Percentiles rank a stretch among this genome's conserved stretches.
These are phyloP conservation scores for Chaetoceros muelleri DNA, from an alignment of 108 stramenopile species.

Conservation along the genomic window DNA sequence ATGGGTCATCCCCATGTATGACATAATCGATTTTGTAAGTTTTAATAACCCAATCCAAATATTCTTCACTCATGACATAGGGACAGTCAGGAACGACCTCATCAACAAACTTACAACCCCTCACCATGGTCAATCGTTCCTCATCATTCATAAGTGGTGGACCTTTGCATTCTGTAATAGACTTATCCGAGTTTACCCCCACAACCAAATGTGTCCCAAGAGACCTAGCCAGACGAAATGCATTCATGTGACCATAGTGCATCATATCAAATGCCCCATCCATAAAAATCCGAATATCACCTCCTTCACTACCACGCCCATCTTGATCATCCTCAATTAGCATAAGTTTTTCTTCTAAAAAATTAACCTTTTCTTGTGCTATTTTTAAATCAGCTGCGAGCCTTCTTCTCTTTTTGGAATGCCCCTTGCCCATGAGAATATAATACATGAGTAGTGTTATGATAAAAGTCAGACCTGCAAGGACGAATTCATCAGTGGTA, in stretches of 20 bases:
- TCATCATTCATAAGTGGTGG: conserved; percentile 92
- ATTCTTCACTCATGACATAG: conserved; percentile 94
- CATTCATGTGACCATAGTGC: conserved; percentile 99
- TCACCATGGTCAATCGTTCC: conserved; percentile 87
- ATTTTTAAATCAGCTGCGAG: conserved; percentile 42
- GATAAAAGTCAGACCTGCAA: conserved; percentile 17
- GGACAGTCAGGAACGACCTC: conserved; percentile 93
- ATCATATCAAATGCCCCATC: conserved; percentile 97
- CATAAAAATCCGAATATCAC: conserved; percentile 88
- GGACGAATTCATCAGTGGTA: conserved; percentile 33
- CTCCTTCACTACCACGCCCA: conserved; percentile 8
- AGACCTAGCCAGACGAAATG: conserved; percentile 91
- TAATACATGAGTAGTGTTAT: conserved; percentile 44
- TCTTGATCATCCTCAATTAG: conserved; percentile 16
- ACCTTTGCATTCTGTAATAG: conserved; percentile 91
- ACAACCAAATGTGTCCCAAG: conserved; percentile 95
- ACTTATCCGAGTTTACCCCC: conserved; percentile 93
- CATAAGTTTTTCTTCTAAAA: conserved; percentile 49
- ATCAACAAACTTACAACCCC: conserved; percentile 97
- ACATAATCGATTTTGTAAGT: conserved; percentile 88
- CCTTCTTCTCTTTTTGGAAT: conserved; percentile 29
- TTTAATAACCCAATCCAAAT: conserved; percentile 84
- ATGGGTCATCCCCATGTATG: conserved; percentile 98
- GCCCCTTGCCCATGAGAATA: conserved; percentile 46
- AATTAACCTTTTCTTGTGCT: conserved; percentile 46